Conservation (phyloP, 2,329 filamentous ascomycete species). For the Amauroascus verrucosus region DNA sequence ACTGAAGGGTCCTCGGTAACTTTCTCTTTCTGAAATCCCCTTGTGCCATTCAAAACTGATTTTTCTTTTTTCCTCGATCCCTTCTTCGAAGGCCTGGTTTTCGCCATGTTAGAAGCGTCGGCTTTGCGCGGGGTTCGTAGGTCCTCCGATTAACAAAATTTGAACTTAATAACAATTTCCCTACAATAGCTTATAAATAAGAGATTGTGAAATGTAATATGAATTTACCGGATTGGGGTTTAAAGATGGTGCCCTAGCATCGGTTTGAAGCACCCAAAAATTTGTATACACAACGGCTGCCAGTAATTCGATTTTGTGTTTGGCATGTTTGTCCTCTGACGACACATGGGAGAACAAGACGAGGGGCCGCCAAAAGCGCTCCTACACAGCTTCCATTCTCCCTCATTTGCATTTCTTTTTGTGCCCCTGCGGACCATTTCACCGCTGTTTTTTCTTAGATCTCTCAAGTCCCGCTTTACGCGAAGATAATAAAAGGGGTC, state of each 20-base stretch:
- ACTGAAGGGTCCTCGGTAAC: conserved; percentile 44
- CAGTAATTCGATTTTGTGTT: conserved; percentile 4
- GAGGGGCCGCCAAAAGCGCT: not conserved
- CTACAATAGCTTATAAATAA: too few relatives aligned
- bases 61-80: conserved; percentile 34
- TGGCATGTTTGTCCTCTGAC: conserved; percentile 7
- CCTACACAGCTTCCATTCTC: not conserved
- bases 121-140: not conserved
- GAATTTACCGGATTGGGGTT: not conserved
- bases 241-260: not conserved
- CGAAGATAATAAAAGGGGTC: not conserved
- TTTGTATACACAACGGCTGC: not conserved
- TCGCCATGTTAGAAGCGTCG: conserved; percentile 38
- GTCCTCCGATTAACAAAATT: not conserved
- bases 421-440: not conserved
- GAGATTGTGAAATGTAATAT: too few relatives aligned
- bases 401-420: not conserved
- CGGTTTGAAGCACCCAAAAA: not conserved
- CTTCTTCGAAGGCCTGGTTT: conserved; percentile 42
- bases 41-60: conserved; percentile 35
- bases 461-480: not conserved
- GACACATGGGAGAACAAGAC: not conserved
- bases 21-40: conserved; percentile 32
- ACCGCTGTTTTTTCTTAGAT: not conserved
- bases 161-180: not conserved